Evolutionary conservation across 805 yeast genomes (phyloP).

Genomic region (Teunomyces barrocoloradensis): DNA sequence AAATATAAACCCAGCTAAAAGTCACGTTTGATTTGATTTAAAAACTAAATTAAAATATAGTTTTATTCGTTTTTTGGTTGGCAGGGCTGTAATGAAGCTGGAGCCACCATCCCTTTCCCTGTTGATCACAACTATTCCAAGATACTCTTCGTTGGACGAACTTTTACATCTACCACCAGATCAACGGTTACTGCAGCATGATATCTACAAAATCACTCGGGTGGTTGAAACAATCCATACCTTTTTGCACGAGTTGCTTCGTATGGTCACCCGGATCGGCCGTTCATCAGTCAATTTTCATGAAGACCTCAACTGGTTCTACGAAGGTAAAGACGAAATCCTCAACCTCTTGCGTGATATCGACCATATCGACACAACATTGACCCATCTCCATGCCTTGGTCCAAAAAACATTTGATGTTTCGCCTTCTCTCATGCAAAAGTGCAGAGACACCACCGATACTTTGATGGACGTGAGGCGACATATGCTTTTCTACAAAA

Average conservation of each 20-base stretch:
- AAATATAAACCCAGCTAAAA: too few relatives aligned
- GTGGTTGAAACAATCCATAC: conserved; percentile 26
- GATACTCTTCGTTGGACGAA: neutral
- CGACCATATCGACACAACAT: conserved; percentile 21
- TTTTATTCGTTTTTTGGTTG: too few relatives aligned
- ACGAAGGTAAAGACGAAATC: conserved; percentile 21
- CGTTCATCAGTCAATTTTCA: neutral
- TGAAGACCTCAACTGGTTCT: conserved; percentile 23
- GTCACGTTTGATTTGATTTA: too few relatives aligned
- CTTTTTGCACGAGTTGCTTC: conserved; percentile 21
- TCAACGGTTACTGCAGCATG: conserved; percentile 18
- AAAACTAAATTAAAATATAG: too few relatives aligned
- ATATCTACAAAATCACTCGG: conserved; percentile 25
- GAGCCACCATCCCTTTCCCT: conserved; percentile 1
- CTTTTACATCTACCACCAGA: neutral
- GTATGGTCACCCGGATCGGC: conserved; percentile 8
- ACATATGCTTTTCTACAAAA: conserved; percentile 16
- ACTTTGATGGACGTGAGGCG: conserved; percentile 25
- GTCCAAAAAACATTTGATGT: conserved; percentile 5
- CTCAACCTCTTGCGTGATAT: conserved; percentile 16
- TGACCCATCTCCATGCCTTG: conserved; percentile 18
- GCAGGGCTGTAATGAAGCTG: neutral
- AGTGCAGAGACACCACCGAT: conserved; percentile 27
- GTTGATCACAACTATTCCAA: neutral
- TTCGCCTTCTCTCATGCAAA: conserved; percentile 15